Conservation (phyloP, 371 early-diverging fungal genomes). For the Fennellomyces sp. region DNA sequence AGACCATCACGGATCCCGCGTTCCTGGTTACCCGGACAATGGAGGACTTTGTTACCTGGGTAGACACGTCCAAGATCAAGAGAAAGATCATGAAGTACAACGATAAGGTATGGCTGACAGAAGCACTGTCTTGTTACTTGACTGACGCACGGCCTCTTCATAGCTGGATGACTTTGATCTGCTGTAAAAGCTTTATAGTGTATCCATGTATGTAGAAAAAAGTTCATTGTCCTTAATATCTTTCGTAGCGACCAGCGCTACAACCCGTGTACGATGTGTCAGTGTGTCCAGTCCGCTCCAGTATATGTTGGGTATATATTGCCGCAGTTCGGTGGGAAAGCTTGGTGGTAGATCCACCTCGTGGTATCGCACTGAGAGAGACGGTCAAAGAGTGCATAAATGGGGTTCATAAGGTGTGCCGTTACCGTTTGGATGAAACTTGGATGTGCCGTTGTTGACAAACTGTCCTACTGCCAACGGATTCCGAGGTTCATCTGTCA, state of each 20-base stretch:
- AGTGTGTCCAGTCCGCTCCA: slow-evolving; percentile 15
- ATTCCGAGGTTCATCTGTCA: slow-evolving; percentile 38
- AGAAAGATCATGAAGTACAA: slow-evolving; percentile 97
- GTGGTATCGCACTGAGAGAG: slow-evolving; percentile 49
- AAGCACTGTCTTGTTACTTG: too few species aligned
- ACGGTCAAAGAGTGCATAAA: too few species aligned
- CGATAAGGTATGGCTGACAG: slow-evolving; percentile 95
- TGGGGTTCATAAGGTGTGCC: too few species aligned
- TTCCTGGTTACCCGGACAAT: slow-evolving; percentile 87
- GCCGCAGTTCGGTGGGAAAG: slow-evolving; percentile 46
- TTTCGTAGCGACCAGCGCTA: slow-evolving; percentile 46
- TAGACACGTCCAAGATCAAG: slow-evolving; percentile 97
- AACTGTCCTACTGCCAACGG: slow-evolving; percentile 61
- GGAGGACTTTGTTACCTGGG: slow-evolving; percentile 99
- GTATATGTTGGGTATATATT: slow-evolving; percentile 56
- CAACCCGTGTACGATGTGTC: slow-evolving; percentile 23
- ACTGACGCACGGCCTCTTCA: too few species aligned
- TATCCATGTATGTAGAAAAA: slow-evolving; percentile 58
- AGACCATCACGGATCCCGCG: slow-evolving; percentile 91
- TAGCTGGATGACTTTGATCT: slow-evolving; percentile 74
- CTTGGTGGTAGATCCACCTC: slow-evolving; percentile 48
- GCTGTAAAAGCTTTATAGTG: slow-evolving; percentile 45
- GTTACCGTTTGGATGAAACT: slow-evolving; percentile 47
- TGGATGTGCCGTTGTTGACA: slow-evolving; percentile 51
- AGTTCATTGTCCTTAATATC: slow-evolving; percentile 46